Conservation (phyloP, 2,329 filamentous ascomycete genomes). For the Cylindrodendrum hubeiense region DNA sequence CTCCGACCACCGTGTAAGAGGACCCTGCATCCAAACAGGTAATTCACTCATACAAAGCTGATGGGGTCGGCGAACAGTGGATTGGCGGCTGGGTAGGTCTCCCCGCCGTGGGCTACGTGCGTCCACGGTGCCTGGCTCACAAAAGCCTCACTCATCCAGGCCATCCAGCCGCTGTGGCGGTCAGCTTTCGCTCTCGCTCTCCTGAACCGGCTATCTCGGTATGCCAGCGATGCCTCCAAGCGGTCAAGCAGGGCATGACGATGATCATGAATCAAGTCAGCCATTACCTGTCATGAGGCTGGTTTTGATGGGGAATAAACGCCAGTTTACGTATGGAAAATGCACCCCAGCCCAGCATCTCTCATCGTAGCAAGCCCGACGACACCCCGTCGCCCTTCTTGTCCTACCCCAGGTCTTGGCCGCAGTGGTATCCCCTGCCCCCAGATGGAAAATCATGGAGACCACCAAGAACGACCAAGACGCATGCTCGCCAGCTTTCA, state of each 20-base stretch:
- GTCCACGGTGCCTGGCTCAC: not conserved
- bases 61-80: conserved; percentile 4
- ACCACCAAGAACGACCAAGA: not conserved
- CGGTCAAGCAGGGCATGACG: conserved; percentile 17
- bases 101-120: conserved; percentile 19
- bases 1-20: conserved; percentile 37
- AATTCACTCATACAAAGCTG: conserved; percentile 47
- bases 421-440: conserved; percentile 23
- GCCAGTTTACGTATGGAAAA: conserved; percentile 11
- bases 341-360: not conserved
- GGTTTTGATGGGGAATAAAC: not conserved
- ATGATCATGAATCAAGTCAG: conserved; percentile 8
- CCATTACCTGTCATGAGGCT: conserved; percentile 7
- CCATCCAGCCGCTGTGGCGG: conserved; percentile 27
- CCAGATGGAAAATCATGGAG: conserved; percentile 22
- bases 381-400: conserved; percentile 16
- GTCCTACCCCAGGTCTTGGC: conserved; percentile 41
- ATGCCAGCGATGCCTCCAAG: not conserved
- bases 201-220: conserved; percentile 36
- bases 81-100: conserved; percentile 20
- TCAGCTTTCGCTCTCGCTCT: conserved; percentile 19
- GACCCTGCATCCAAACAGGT: conserved; percentile 42
- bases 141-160: conserved; percentile 18
- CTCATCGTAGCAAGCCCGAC: conserved; percentile 12
- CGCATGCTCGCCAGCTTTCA: not conserved